Conservation (phyloP, 2,329 filamentous ascomycete species). For the Trichoderma aggressivum region DNA sequence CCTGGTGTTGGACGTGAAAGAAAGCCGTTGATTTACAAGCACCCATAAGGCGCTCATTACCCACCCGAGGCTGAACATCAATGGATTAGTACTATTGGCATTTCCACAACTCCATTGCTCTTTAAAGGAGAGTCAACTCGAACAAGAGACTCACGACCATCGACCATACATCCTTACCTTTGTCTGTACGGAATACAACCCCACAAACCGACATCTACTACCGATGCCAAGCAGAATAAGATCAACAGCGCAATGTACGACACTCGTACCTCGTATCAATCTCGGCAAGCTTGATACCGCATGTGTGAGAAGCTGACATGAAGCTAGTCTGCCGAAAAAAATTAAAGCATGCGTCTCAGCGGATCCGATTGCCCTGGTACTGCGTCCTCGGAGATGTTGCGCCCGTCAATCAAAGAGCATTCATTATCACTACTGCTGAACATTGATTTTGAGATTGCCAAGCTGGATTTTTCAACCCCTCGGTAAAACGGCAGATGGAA, state of each 20-base stretch:
- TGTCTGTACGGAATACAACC: not conserved
- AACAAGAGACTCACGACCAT: not conserved
- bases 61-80: too few relatives aligned
- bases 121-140: not conserved
- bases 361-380: not conserved
- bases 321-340: not conserved
- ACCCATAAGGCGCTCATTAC: not conserved
- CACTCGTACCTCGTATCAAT: not conserved
- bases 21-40: too few relatives aligned
- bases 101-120: not conserved
- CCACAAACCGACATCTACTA: not conserved
- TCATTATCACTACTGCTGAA: not conserved
- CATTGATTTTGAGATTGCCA: not conserved
- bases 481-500: not conserved
- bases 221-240: not conserved
- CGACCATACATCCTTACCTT: not conserved
- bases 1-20: too few relatives aligned
- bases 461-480: not conserved
- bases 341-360: not conserved
- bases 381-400: not conserved
- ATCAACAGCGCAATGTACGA: not conserved
- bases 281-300: not conserved
- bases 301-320: not conserved
- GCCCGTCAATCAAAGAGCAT: not conserved
- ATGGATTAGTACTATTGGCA: not conserved